These are phyloP conservation scores for Paramarasmius palmivorus DNA, from an alignment of 1,284 basidiomycete genomes.

Conservation along the genomic window DNA sequence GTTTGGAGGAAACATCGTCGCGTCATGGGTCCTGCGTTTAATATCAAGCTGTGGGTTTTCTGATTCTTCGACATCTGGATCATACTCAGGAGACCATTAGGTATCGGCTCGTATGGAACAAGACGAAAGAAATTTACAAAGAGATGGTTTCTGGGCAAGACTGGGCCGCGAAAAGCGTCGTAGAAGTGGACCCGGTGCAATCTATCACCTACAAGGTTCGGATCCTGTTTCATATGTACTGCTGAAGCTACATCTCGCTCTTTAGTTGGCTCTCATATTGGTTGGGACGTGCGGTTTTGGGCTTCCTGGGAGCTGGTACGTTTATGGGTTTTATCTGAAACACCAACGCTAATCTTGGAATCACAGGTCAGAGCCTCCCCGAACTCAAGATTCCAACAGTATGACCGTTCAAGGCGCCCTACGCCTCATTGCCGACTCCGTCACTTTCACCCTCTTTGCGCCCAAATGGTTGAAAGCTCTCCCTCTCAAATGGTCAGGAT, in stretches of 20 bases:
- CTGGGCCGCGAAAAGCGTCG: constrained; percentile 36
- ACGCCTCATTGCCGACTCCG: constrained; percentile 33
- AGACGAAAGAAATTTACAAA: constrained; percentile 39
- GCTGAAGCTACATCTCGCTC: not conserved
- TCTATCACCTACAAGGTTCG: constrained; percentile 44
- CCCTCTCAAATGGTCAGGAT: constrained; percentile 41
- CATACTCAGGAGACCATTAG: constrained; percentile 25
- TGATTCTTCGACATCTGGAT: not conserved
- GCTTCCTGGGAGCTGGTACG: constrained; percentile 45
- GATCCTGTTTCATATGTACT: not conserved
- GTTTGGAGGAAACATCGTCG: constrained; percentile 50
- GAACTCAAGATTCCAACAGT: constrained; percentile 29
- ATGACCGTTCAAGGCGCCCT: constrained; percentile 49
- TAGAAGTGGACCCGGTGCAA: constrained; percentile 40
- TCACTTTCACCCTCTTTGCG: constrained; percentile 25
- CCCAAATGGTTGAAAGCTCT: constrained; percentile 46
- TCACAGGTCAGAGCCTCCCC: constrained; percentile 29
- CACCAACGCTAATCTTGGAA: not conserved
- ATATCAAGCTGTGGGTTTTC: constrained; percentile 39
- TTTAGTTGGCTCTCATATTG: constrained; percentile 46
- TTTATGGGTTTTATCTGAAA: constrained; percentile 4
- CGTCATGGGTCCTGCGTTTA: constrained; percentile 51
- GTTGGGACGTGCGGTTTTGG: constrained; percentile 55
- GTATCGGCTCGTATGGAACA: constrained; percentile 46
- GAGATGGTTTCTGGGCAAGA: constrained; percentile 45